Evolutionary conservation across 345 rosid genomes (phyloP), one percentile per base, ranked within the genome.

Genomic region (Pelargonium nanum): DNA sequence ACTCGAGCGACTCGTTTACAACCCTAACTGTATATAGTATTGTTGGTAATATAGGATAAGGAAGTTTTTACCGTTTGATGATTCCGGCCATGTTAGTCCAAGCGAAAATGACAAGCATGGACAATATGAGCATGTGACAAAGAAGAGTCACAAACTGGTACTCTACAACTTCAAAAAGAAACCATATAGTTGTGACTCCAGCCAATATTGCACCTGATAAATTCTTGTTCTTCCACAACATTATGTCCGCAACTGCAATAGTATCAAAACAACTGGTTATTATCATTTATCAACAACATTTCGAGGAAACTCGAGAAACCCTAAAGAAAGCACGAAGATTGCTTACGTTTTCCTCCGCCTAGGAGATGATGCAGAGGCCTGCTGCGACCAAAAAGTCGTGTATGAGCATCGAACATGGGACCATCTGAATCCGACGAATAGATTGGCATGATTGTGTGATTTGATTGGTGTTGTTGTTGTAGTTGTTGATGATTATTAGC

Each of bases 211-310:
- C 78, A 0, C 76, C 83, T 19, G 96, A 88, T 53, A 83, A 56
- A 55, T 66, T 75, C 78, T 77, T 80, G 70, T 83, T 70, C 83
- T 75, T 81, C 96, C 92, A 85, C 26, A 83, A 76, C 22, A 85
- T 61, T 67, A 88, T 15, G 50, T 88, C 86, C 1, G 86, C 92
- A 75, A 82, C 96, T 83, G 68, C 68, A 40, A 61, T 58, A 26
- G 2, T 19, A 4, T 20, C 59, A 56, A 21, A 40, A 34, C 23
- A 59, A 32, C n/a, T 3, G 24, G 23, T 0, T 21, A 0, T 6
- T 5, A 5, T 30, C 6, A 30, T 0, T 3, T 30, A 30, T 30
- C 40, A 50, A 56, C 28, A 5, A 10, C 13, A 3, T 4, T 19
- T 21, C 12, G 20, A 2, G 34, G 26, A 16, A 26, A 26, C 4